phyloP scores from a whole-genome alignment of 2,329 filamentous ascomycete genomes.

The Fusarium sp. region DNA sequence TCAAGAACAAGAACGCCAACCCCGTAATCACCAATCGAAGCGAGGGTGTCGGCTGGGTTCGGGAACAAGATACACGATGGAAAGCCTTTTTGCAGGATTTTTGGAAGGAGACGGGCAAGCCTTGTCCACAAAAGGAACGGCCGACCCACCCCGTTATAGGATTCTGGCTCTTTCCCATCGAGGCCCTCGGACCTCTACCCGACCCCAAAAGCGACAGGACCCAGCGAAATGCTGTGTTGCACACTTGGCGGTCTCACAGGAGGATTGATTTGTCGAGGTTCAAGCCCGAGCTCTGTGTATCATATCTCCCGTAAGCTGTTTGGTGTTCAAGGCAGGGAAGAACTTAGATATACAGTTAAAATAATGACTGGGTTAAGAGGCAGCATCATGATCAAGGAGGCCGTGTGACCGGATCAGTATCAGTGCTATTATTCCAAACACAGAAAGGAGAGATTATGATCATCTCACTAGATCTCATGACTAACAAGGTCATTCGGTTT shows the following conservation, averaged over 20 bases:
- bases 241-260: neutral
- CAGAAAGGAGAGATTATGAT: too few relatives aligned
- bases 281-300: constrained; percentile 45
- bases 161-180: constrained; percentile 37
- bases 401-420: too few relatives aligned
- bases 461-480: too few relatives aligned
- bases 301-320: too few relatives aligned
- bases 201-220: neutral
- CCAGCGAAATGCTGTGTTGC: neutral
- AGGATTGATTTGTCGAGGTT: neutral
- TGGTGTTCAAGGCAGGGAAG: too few relatives aligned
- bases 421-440: too few relatives aligned
- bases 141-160: neutral
- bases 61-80: neutral
- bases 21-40: neutral
- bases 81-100: neutral
- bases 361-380: too few relatives aligned
- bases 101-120: neutral
- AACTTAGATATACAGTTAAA: too few relatives aligned
- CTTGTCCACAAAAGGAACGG: neutral
- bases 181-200: constrained; percentile 51
- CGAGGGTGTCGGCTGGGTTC: neutral
- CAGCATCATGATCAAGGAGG: too few relatives aligned
- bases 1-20: neutral
- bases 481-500: too few relatives aligned